Evolutionary conservation across 352 stramenopile species (phyloP), one percentile per base, ranked within the genome.

Genomic region (Phytophthora podocarpi): DNA sequence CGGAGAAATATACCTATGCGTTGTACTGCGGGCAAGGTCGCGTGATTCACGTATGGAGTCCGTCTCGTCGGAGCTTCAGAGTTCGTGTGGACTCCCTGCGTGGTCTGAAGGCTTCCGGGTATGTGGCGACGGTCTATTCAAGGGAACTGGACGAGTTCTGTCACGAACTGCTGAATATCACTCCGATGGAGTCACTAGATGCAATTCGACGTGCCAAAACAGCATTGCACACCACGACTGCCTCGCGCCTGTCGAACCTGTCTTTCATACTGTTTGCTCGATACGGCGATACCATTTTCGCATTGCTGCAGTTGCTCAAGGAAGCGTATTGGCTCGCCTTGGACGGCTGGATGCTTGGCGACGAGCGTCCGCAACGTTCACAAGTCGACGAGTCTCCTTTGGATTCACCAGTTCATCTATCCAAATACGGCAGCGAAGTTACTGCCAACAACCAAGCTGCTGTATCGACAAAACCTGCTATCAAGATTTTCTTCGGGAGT

Each of bases 41-140:
- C 15, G 64, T 78, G 32, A 80, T 83, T 27, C 71, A 83, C 26
- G 59, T 61, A 31, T 83, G 74, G 74, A 70, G 67, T 32, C 65
- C 40, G 47, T 54, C 63, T 42, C 67, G 74, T 24, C 59, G 42
- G 26, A 64, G 59, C 34, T 80, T 70, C 21, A 59, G 74, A 26
- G 62, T 83, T 56, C 74, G 74, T 18, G 40, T 80, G 12, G 74
- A 83, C 23, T 41, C 74, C 18, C 37, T 83, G 12, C 71, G 74
- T 16, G 52, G 45, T n/a, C 48, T 83, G 9, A 21, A 59, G 31
- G 11, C 15, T 3, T 30, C 59, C 2, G 70, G 74, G 9, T 62
- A 80, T 37, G 36, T 27, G 16, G 60, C 24, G 13, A 52, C 18
- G 11, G 51, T 49, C 12, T 42, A 28, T 8, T 76, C 60, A 8